These are phyloP conservation scores for Rhizophora apiculata DNA, from an alignment of 345 rosid species.

Conservation along the genomic window DNA sequence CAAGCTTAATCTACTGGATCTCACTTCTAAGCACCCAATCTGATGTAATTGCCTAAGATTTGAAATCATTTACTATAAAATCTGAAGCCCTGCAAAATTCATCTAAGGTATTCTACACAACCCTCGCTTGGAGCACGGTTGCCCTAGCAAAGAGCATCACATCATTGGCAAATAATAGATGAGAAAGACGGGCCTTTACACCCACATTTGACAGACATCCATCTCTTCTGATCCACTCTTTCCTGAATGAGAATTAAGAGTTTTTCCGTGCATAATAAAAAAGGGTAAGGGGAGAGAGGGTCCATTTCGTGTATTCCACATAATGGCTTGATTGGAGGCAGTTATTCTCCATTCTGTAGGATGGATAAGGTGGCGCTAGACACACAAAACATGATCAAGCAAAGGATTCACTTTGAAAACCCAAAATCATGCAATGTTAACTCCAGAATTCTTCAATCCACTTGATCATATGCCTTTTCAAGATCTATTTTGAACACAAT, in stretches of 20 bases:
- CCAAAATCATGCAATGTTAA: not conserved
- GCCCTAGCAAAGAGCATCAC: not conserved
- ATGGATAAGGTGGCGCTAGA: not conserved
- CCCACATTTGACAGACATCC: not conserved
- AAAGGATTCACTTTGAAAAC: not conserved
- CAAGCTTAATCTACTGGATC: too few species aligned
- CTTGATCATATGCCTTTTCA: not conserved
- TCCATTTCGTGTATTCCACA: not conserved
- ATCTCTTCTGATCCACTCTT: not conserved
- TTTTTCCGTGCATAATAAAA: not conserved
- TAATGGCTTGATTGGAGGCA: accelerated
- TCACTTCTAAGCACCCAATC: too few species aligned
- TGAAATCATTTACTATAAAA: too few species aligned
- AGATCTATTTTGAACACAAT: not conserved
- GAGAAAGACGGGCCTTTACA: accelerated
- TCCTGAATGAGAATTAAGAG: not conserved
- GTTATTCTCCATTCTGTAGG: not conserved
- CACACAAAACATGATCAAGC: not conserved
- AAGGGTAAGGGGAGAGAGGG: not conserved
- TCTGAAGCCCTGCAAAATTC: too few species aligned
- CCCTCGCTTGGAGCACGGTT: too few species aligned
- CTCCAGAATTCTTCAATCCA: not conserved
- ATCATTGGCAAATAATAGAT: not conserved
- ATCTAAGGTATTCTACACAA: too few species aligned
- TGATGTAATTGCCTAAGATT: too few species aligned